Evolutionary conservation across 2,329 filamentous ascomycete species (phyloP).

Genomic region (Bipolaris zeicola): DNA sequence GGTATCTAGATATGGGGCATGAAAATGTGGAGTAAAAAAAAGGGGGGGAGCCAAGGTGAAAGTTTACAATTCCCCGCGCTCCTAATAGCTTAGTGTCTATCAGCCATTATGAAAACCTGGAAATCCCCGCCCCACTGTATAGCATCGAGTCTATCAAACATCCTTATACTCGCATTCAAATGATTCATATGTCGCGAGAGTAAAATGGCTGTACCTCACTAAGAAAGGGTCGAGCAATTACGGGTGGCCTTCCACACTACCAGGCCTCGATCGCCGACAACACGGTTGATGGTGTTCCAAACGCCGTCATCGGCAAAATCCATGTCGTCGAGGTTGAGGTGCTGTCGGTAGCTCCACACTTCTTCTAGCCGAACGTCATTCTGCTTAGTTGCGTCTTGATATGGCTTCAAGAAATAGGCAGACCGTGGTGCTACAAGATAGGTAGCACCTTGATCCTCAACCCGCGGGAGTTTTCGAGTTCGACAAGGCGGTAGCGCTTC

Average conservation of each 20-base stretch:
- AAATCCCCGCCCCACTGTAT: too few relatives aligned
- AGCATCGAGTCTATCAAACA: background rate
- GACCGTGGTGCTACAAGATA: slow-evolving; percentile 73
- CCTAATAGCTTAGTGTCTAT: too few relatives aligned
- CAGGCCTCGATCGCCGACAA: slow-evolving; percentile 60
- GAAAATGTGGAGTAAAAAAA: background rate
- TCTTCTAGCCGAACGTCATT: slow-evolving; percentile 67
- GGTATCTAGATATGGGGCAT: slow-evolving; percentile 8
- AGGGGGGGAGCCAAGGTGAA: background rate
- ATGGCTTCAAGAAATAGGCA: slow-evolving; percentile 70
- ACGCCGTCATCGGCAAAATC: slow-evolving; percentile 79
- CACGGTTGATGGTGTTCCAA: slow-evolving; percentile 70
- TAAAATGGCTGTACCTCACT: background rate
- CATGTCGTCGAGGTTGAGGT: slow-evolving; percentile 79
- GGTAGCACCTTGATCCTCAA: slow-evolving; percentile 61
- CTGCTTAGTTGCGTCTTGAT: slow-evolving; percentile 20
- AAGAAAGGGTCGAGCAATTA: slow-evolving; percentile 40
- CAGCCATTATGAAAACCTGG: too few relatives aligned
- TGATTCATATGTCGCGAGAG: background rate
- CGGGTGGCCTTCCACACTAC: slow-evolving; percentile 52
- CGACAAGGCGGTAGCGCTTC: slow-evolving; percentile 59
- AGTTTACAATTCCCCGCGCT: background rate
- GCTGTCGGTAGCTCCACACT: slow-evolving; percentile 70
- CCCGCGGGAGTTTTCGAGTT: slow-evolving; percentile 31
- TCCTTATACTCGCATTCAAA: background rate